These are phyloP conservation scores for Coemansia reversa DNA, from an alignment of 192 early-diverging fungal species.

Conservation along the genomic window DNA sequence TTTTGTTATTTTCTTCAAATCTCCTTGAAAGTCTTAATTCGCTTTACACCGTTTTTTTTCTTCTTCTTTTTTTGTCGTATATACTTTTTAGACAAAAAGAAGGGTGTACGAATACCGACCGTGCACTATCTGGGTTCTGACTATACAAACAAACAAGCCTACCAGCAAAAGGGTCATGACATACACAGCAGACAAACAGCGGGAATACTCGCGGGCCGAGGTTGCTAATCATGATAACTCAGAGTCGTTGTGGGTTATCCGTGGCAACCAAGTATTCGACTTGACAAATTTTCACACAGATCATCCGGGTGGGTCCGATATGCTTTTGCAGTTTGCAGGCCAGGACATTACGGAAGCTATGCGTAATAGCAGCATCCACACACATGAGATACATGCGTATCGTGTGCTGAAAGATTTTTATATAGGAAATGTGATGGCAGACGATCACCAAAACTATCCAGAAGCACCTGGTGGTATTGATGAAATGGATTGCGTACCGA, in stretches of 20 bases:
- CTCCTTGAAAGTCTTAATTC: too few relatives aligned
- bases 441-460: constrained; percentile 50
- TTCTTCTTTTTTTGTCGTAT: background rate
- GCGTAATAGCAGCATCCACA: constrained; percentile 73
- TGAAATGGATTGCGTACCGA: constrained; percentile 52
- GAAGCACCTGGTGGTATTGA: constrained; percentile 50
- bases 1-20: constrained; percentile 3
- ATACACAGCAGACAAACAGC: constrained; percentile 24
- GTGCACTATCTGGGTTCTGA: too few relatives aligned
- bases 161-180: too few relatives aligned
- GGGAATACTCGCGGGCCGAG: constrained; percentile 62
- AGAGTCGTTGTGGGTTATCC: constrained; percentile 79
- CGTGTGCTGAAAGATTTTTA: constrained; percentile 80
- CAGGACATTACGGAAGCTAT: constrained; percentile 78
- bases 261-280: constrained; percentile 83
- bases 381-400: constrained; percentile 82
- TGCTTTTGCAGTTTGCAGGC: constrained; percentile 84
- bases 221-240: constrained; percentile 71
- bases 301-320: constrained; percentile 92
- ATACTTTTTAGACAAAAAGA: background rate
- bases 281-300: constrained; percentile 82
- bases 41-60: background rate
- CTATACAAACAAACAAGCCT: too few relatives aligned
- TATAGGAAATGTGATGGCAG: constrained; percentile 64
- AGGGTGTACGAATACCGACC: background rate